These are phyloP conservation scores for Diaporthe destruens DNA, from an alignment of 2,329 filamentous ascomycete genomes.

Conservation along the genomic window DNA sequence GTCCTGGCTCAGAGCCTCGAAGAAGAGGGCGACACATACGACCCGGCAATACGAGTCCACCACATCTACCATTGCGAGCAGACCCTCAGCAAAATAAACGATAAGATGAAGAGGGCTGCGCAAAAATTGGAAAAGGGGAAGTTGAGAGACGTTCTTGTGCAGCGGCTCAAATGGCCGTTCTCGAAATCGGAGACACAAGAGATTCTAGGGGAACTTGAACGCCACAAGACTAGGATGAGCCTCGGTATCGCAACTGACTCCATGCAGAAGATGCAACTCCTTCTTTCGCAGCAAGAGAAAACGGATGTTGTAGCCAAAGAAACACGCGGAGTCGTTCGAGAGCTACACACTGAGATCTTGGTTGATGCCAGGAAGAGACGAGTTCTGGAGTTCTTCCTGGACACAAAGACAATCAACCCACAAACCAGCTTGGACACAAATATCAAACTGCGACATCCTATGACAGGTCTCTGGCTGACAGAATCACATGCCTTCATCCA, in stretches of 20 bases:
- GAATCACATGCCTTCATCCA: constrained; percentile 39
- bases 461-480: constrained; percentile 45
- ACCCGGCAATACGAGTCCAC: not conserved
- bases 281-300: not conserved
- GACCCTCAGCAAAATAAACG: not conserved
- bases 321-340: not conserved
- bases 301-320: not conserved
- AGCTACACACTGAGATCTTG: not conserved
- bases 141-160: constrained; percentile 43
- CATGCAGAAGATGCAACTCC: not conserved
- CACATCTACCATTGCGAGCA: constrained; percentile 1
- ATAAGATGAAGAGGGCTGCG: not conserved
- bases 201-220: constrained; percentile 43
- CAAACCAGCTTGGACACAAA: constrained; percentile 43
- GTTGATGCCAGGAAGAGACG: not conserved
- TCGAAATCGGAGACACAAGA: constrained; percentile 42
- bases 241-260: not conserved
- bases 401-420: constrained; percentile 41
- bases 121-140: constrained; percentile 43
- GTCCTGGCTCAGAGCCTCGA: not conserved
- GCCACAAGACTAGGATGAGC: constrained; percentile 40
- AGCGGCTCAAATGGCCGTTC: constrained; percentile 46
- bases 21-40: constrained; percentile 7
- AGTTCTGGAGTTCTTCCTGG: not conserved
- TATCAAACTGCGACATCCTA: constrained; percentile 44